Evolutionary conservation across 1,139 yeast species (phyloP), one percentile per base, ranked within the genome.

Genomic region (Diutina pseudorugosa): DNA sequence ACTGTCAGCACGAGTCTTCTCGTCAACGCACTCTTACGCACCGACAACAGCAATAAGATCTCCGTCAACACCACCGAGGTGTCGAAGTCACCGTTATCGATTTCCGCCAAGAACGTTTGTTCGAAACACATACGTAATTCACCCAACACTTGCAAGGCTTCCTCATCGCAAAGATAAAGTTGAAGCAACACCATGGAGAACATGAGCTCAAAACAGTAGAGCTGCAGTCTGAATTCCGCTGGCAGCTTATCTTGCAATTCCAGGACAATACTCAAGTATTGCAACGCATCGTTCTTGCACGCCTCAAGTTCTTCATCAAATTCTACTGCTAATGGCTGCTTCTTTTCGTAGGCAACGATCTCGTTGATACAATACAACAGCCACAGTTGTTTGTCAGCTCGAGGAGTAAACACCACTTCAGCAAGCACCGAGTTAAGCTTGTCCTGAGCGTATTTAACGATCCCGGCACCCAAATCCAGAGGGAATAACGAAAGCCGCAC

Each of bases 141-240:
- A 43, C 82, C 83, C 47, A 90, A 72, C 21, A 89, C 83, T 36
- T 81, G 73, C 4, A 85, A 80, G 0, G 96, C 85, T 57, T 91
- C 98, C 53, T 79, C 82, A 59, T 83, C 90, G 19, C 93, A 95
- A 57, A 83, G 71, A 62, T 83, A 90, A 47, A 91, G 73, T 63
- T 90, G 96, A 27, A 93, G 65, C 50, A 90, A 67, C 2, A 85
- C 85, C 77, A 88, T 80, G 0, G 96, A 85, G 55, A 87, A 80
- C 51, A 93, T 70, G 49, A 88, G 70, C 63, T 89, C 95, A 62
- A 86, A 84, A 52, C 76, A 70, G 52, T 62, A 63, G 12, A 67
- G 63, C 48, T 69, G 70, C 42, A 66, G 67, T 7, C 51, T 53
- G 23, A 54, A 53, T 8, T 54, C 56, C 7, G 53, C 52, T 42